Conservation (phyloP, 192 early-diverging fungal species). For the Coemansia asiatica region DNA sequence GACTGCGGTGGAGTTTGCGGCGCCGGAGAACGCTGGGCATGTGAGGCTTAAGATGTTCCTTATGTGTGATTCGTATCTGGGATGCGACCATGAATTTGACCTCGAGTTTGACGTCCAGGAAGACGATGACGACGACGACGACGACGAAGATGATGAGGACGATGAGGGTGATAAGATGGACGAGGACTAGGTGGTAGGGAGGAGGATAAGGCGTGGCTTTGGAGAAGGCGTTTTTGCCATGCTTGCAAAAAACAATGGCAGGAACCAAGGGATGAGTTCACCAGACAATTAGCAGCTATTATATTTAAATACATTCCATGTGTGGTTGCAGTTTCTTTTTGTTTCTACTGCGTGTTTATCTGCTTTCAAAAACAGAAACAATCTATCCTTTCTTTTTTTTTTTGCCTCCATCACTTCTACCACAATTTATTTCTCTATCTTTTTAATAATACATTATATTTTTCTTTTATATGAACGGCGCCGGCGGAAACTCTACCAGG, state of each 20-base stretch:
- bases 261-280: too few relatives aligned
- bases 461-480: conserved; percentile 34
- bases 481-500: conserved; percentile 48
- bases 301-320: too few relatives aligned
- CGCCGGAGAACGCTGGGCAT: conserved; percentile 65
- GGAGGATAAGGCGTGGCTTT: not conserved
- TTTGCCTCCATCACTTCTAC: too few relatives aligned
- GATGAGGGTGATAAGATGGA: conserved; percentile 25
- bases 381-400: too few relatives aligned
- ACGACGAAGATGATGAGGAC: too few relatives aligned
- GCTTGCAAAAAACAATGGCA: too few relatives aligned
- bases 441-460: not conserved
- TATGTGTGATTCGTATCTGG: conserved; percentile 93
- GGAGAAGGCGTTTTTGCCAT: too few relatives aligned
- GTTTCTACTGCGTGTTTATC: too few relatives aligned
- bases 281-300: too few relatives aligned
- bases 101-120: conserved; percentile 58
- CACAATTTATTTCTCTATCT: too few relatives aligned
- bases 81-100: conserved; percentile 95
- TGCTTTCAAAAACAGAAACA: too few relatives aligned
- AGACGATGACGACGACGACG: conserved; percentile 29
- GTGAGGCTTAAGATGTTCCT: conserved; percentile 75
- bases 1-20: conserved; percentile 83
- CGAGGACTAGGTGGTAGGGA: not conserved
- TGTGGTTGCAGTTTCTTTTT: too few relatives aligned